Percentiles rank a stretch among this genome's conserved stretches.
Conservation (phyloP, 2,329 filamentous ascomycete species). For the Metarhizium robertsii region DNA sequence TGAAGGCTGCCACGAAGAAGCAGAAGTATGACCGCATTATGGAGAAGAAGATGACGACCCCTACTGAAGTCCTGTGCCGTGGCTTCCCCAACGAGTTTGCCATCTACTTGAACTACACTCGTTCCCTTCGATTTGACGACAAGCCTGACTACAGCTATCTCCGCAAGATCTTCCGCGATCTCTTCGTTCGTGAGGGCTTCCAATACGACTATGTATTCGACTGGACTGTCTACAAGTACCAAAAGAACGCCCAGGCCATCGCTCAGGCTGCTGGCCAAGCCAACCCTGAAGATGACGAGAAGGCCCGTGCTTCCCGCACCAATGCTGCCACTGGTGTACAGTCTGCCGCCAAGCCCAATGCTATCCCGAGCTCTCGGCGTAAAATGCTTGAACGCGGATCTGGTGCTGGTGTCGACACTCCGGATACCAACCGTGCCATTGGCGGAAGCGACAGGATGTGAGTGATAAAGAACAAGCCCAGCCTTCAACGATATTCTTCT, state of each 20-base stretch:
- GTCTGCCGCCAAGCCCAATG: constrained; percentile 59
- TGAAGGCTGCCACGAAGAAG: constrained; percentile 98
- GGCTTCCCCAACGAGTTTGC: constrained; percentile 99
- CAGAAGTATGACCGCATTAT: constrained; percentile 99
- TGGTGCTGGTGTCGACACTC: constrained; percentile 52
- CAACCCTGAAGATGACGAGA: constrained; percentile 66
- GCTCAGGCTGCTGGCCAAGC: constrained; percentile 65
- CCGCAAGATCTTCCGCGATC: constrained; percentile 98
- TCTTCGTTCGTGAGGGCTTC: constrained; percentile 98
- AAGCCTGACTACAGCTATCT: constrained; percentile 99
- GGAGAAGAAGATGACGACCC: constrained; percentile 99
- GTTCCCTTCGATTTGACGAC: constrained; percentile 96
- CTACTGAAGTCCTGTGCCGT: constrained; percentile 95
- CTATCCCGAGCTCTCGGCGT: constrained; percentile 68
- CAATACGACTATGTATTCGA: constrained; percentile 99
- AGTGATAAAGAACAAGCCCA: constrained; percentile 53
- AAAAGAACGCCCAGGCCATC: constrained; percentile 94
- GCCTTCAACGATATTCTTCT: constrained; percentile 21
- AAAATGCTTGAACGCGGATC: constrained; percentile 68
- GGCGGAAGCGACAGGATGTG: constrained; percentile 90
- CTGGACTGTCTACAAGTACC: constrained; percentile 99
- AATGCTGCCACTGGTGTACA: constrained; percentile 55
- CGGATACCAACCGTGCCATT: constrained; percentile 65
- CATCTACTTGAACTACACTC: constrained; percentile 99
- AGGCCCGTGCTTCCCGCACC: constrained; percentile 59